These are phyloP conservation scores for Fraxinus pennsylvanica DNA, from an alignment of 257 asterid species.

Conservation along the genomic window DNA sequence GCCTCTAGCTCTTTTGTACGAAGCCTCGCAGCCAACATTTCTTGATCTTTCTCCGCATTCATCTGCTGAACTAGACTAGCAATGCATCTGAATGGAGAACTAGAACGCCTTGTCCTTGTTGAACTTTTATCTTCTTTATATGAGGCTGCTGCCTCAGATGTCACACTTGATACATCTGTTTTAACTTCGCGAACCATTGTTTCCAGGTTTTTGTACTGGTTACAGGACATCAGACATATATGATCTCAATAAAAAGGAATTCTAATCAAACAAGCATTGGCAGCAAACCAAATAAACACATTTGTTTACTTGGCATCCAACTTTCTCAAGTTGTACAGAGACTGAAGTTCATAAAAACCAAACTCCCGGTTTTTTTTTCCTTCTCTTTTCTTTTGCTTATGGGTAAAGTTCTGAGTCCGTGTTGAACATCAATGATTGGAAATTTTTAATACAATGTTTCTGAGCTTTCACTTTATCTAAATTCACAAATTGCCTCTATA, in stretches of 20 bases:
- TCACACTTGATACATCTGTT: slow-evolving; percentile 46
- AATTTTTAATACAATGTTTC: slow-evolving; percentile 5
- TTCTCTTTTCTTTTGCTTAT: slow-evolving; percentile 5
- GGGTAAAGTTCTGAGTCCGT: slow-evolving; percentile 17
- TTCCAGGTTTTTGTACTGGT: slow-evolving; percentile 83
- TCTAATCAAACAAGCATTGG: slow-evolving; percentile 13
- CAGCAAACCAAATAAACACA: slow-evolving; percentile 10
- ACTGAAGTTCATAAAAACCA: neutral
- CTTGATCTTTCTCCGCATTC: slow-evolving; percentile 87
- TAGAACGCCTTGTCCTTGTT: slow-evolving; percentile 72
- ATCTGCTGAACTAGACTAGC: slow-evolving; percentile 79
- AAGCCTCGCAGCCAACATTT: slow-evolving; percentile 54
- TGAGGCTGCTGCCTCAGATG: slow-evolving; percentile 42
- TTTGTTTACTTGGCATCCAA: neutral
- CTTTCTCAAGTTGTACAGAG: slow-evolving; percentile 9
- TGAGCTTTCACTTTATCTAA: slow-evolving; percentile 1
- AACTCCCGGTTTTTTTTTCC: slow-evolving; percentile 6
- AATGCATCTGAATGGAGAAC: slow-evolving; percentile 93
- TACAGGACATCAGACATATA: slow-evolving; percentile 30
- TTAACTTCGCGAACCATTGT: slow-evolving; percentile 66
- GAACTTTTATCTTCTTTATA: slow-evolving; percentile 57
- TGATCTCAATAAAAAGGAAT: slow-evolving; percentile 16
- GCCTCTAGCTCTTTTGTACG: slow-evolving; percentile 81
- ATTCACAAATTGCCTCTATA: neutral
- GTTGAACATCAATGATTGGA: slow-evolving; percentile 7